Evolutionary conservation across 2,329 filamentous ascomycete species (phyloP).

Genomic region (Curvularia sp.): DNA sequence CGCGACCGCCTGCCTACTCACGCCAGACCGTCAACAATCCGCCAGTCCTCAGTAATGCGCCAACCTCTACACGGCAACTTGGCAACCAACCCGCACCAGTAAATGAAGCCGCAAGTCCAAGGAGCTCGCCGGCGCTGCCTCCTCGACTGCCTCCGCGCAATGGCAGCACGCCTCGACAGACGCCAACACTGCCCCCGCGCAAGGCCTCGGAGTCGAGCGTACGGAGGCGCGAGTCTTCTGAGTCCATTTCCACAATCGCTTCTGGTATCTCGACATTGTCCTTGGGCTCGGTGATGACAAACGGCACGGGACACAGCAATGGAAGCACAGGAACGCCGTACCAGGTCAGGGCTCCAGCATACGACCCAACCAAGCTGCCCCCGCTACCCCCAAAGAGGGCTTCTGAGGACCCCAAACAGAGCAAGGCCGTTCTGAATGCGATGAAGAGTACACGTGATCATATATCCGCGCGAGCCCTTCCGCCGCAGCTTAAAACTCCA

Average conservation of each 20-base stretch:
- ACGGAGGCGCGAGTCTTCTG: conserved; percentile 48
- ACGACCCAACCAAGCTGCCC: conserved; percentile 63
- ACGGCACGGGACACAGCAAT: conserved; percentile 45
- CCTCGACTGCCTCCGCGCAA: conserved; percentile 59
- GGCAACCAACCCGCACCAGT: conserved; percentile 51
- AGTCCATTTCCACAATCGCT: conserved; percentile 61
- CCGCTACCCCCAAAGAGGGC: conserved; percentile 60
- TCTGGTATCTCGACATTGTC: conserved; percentile 59
- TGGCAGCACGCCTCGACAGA: conserved; percentile 46
- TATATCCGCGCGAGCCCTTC: conserved; percentile 34
- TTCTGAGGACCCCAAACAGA: conserved; percentile 52
- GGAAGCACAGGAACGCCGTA: conserved; percentile 41
- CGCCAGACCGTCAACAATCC: conserved; percentile 53
- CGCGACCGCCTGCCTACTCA: conserved; percentile 42
- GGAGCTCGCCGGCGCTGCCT: conserved; percentile 42
- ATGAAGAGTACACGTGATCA: conserved; percentile 47
- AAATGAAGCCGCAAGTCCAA: conserved; percentile 26
- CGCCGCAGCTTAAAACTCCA: conserved; percentile 41
- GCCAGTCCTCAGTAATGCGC: conserved; percentile 48
- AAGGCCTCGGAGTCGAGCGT: conserved; percentile 52
- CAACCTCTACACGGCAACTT: conserved; percentile 41
- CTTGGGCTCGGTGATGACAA: conserved; percentile 56
- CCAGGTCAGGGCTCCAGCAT: conserved; percentile 63
- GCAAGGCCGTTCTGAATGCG: conserved; percentile 47
- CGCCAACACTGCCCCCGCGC: conserved; percentile 56